phyloP scores from a whole-genome alignment of 352 stramenopile species.

The Achlya hypogyna region DNA sequence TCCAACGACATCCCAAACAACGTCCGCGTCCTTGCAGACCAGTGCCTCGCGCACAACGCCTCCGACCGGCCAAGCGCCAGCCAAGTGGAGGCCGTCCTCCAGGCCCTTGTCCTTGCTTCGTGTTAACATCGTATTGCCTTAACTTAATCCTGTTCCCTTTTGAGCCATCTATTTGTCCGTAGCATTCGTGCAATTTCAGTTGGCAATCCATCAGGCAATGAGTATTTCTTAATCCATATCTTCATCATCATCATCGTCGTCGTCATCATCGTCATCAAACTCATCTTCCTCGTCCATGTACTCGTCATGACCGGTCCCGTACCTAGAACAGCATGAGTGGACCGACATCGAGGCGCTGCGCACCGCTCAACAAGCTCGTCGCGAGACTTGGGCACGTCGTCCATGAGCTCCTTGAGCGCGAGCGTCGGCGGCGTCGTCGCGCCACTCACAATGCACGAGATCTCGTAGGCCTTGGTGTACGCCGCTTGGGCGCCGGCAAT shows the following conservation, averaged over 20 bases:
- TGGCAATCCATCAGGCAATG: too few species aligned
- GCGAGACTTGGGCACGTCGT: constrained; percentile 41
- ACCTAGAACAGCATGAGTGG: neutral
- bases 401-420: constrained; percentile 47
- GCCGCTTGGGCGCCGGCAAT: constrained; percentile 34
- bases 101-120: neutral
- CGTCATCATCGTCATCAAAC: neutral
- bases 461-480: constrained; percentile 42
- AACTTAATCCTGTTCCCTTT: too few species aligned
- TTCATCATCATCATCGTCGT: neutral
- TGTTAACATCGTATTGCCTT: neutral
- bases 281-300: neutral
- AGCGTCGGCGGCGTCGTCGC: constrained; percentile 43
- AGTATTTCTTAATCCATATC: too few species aligned
- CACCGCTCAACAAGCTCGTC: constrained; percentile 53
- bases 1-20: neutral
- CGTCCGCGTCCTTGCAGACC: constrained; percentile 3
- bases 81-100: neutral
- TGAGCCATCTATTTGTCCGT: too few species aligned
- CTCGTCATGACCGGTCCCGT: neutral
- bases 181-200: too few species aligned
- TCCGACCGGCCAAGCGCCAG: neutral
- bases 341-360: neutral
- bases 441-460: constrained; percentile 53
- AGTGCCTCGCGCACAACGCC: constrained; percentile 25